Evolutionary conservation across 345 rosid species (phyloP), one percentile per base, ranked within the genome.

Genomic region (Eucalyptus curtisii): DNA sequence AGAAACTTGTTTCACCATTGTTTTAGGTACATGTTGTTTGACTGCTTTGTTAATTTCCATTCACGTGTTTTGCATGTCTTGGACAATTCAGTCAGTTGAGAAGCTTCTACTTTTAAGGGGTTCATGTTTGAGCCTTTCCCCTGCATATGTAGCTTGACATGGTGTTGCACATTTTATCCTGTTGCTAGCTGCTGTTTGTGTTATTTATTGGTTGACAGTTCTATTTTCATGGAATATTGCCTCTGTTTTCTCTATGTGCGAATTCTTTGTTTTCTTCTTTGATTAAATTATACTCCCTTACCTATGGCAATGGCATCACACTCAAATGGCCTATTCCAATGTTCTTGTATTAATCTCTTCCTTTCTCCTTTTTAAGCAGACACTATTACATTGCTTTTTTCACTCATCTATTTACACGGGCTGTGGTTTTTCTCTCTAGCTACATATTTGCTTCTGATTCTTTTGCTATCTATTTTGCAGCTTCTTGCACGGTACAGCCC

Each of bases 401-500:
- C 13, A 20, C 47, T 24, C 19, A 47, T 87, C 79, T 40, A 16
- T 87, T 33, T 45, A 42, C 80, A 47, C 16, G 80, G 50, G 47
- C 82, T 76, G 82, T 76, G 82, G 82, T 40, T 76, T 76, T 76
- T 76, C 82, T 71, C 45, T 20, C 45, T 47, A 33, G n/a, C 71
- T 53, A 64, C 33, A n/a, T 42, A 61, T 76, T 90, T 50, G 89
- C 80, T 40, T 86, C 68, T 89, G 24, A 89, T 76, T 48, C 45
- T 86, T 80, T 66, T 44, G 79, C 37, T 64, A 14, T 86, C 66
- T 87, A 85, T 88, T 92, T 89, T 90, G 90, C 95, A 98, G 99
- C 93, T 96, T 91, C 96, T 98, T 89, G 98, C 98, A 79, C 96
- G 94, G 88, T 96, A 93, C 90, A 92, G 97, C 93, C 97, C 99